Conservation (phyloP, 2,329 filamentous ascomycete genomes). For the Alternaria sp. region DNA sequence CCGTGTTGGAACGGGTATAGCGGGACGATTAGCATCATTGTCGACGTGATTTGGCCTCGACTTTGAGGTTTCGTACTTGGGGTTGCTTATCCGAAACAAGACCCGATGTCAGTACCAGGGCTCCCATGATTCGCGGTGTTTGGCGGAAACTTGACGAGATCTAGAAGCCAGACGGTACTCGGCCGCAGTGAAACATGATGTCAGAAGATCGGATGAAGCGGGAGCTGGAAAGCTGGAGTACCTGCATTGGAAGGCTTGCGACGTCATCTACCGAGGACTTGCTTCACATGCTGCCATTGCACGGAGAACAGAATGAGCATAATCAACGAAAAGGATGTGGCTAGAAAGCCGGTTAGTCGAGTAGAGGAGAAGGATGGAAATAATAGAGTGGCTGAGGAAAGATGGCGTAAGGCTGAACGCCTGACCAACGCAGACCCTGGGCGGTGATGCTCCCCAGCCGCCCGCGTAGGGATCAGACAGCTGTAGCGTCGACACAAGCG, state of each 20-base stretch:
- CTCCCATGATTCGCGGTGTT: background rate
- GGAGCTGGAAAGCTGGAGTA: background rate
- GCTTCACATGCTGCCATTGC: background rate
- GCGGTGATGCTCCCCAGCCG: constrained; percentile 15
- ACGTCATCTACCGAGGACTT: background rate
- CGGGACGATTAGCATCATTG: background rate
- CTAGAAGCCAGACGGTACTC: background rate
- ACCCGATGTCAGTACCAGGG: background rate
- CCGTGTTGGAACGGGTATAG: constrained; percentile 23
- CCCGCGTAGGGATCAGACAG: constrained; percentile 10
- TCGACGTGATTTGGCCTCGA: background rate
- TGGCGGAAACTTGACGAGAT: constrained; percentile 1
- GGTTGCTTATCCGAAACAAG: background rate
- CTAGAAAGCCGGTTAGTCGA: background rate
- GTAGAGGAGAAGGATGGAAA: background rate
- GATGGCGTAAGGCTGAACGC: constrained; percentile 21
- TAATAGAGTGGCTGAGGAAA: constrained; percentile 17
- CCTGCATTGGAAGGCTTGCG: background rate
- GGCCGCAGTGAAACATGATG: constrained; percentile 4
- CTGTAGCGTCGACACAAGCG: constrained; percentile 7
- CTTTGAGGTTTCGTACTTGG: background rate
- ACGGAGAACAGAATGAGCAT: background rate
- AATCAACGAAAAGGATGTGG: background rate
- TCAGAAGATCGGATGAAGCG: background rate
- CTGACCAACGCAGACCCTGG: constrained; percentile 14